phyloP scores from a whole-genome alignment of 2,329 filamentous ascomycete genomes.

The Paradendryphiella salina region DNA sequence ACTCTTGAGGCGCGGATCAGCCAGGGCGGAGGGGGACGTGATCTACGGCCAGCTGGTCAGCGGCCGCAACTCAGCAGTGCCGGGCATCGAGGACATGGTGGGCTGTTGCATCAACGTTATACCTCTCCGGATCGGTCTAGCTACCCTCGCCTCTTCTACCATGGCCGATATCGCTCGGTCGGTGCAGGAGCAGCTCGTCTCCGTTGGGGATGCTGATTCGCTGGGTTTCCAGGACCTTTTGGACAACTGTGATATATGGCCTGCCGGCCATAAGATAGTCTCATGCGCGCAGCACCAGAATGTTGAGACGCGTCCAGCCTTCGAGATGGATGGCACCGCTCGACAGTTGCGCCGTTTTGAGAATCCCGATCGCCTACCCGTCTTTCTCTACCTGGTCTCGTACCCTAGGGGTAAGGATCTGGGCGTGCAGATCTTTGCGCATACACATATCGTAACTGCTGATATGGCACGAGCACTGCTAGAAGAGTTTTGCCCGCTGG shows the following conservation, averaged over 20 bases:
- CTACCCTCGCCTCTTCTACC: background rate
- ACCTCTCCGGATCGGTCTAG: slow-evolving; percentile 57
- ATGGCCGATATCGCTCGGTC: slow-evolving; percentile 1
- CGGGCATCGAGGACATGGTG: slow-evolving; percentile 79
- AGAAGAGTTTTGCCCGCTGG: no score
- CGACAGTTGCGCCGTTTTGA: no score
- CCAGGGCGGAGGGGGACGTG: slow-evolving; percentile 38
- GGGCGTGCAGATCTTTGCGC: no score
- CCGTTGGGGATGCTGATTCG: slow-evolving; percentile 9
- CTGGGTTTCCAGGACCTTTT: background rate
- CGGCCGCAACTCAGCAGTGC: slow-evolving; percentile 34
- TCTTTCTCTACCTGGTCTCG: no score
- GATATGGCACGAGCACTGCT: no score
- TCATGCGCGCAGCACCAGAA: background rate
- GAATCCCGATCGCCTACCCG: no score
- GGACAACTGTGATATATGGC: background rate
- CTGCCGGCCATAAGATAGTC: background rate
- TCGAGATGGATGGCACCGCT: no score
- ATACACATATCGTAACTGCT: no score
- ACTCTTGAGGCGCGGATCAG: no score
- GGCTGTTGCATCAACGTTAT: slow-evolving; percentile 77
- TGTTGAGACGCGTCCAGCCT: background rate
- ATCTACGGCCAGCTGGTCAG: slow-evolving; percentile 24
- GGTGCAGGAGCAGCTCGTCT: slow-evolving; percentile 45
- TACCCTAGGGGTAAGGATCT: no score